Base-by-base conservation (phyloP, 2,329 filamentous ascomycete genomes). In the Blumeria graminis region DNA sequence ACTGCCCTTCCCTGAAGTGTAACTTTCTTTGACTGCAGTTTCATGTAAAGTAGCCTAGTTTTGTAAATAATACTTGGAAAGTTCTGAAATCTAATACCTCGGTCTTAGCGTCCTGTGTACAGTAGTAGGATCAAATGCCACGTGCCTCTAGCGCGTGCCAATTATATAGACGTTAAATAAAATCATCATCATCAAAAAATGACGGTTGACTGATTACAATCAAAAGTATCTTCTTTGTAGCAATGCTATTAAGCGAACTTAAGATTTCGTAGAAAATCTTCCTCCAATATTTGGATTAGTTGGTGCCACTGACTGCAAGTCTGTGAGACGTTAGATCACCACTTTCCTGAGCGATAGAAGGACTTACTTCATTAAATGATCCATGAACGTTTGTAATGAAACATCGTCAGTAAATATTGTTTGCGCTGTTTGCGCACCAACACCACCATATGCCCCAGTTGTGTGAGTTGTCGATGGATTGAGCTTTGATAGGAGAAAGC, bases 331-430 rank as follows among this genome's bases (percentile, higher is more conserved):
- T 63, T 57, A 63, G 59, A 38, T 35, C 56, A n/a, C 13, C 18
- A 18, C 34, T 36, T 34, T 18, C 10, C 34, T 35, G 57, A 59
- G 54, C 9, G 41, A 14, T 57, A 18, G 34, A 11, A 16, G 16
- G n/a, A 75, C 82, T 71, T 75, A 89, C 86, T 98, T 98, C 92
- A 98, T 98, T 68, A 98, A 74, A 71, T 96, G 89, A 65, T 98
- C 92, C 92, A 98, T 98, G 68, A 98, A 98, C 1, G 90, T 96
- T 70, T 96, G 90, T 67, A 98, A 73, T 56, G 88, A 95, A 56
- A 98, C 92, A 69, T 98, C 92, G 66, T 98, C 92, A 0, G 92
- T 98, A 72, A 98, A 98, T 64, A 98, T 98, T 5, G 92, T 98
- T 70, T 98, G 92, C 8, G 90, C 89, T 51, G 84, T 89, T 65